phyloP scores from a whole-genome alignment of 2,329 filamentous ascomycete genomes.

The Paracamarosporium sp. region DNA sequence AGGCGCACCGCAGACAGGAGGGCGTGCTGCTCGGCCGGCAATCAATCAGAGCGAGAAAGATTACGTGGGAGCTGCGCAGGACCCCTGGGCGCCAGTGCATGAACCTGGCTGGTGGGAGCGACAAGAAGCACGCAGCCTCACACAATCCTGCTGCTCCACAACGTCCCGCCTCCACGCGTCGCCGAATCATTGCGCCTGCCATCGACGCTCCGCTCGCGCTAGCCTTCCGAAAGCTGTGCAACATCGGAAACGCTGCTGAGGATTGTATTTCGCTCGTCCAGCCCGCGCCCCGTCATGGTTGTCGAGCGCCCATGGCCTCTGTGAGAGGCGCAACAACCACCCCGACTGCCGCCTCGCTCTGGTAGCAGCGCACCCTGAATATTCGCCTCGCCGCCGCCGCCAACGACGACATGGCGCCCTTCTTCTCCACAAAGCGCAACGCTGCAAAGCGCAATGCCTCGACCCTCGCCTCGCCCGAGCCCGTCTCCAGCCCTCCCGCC shows the following conservation, averaged over 20 bases:
- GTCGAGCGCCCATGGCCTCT: slow-evolving; percentile 37
- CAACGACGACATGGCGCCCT: slow-evolving; percentile 40
- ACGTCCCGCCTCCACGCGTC: slow-evolving; percentile 4
- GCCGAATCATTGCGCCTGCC: slow-evolving; percentile 12
- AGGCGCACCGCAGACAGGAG: no score
- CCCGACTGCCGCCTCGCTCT: background rate
- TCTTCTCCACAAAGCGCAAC: slow-evolving; percentile 49
- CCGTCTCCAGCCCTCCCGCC: slow-evolving; percentile 31
- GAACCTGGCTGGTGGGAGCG: background rate
- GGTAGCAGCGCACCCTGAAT: background rate
- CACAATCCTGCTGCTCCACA: slow-evolving; percentile 13
- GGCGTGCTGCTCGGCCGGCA: no score
- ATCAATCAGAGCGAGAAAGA: background rate
- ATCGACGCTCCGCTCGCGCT: background rate
- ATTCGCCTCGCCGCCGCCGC: background rate
- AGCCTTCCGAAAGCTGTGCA: slow-evolving; percentile 25
- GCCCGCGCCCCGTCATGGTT: slow-evolving; percentile 31
- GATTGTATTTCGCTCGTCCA: slow-evolving; percentile 8
- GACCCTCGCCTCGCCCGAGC: slow-evolving; percentile 41
- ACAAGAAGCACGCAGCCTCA: background rate
- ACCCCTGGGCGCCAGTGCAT: background rate
- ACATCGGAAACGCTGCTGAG: slow-evolving; percentile 25
- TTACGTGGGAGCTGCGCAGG: background rate
- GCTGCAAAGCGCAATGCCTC: slow-evolving; percentile 48
- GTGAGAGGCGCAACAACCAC: slow-evolving; percentile 34